phyloP scores from a whole-genome alignment of 2,329 filamentous ascomycete species.

The Colletotrichum lupini region DNA sequence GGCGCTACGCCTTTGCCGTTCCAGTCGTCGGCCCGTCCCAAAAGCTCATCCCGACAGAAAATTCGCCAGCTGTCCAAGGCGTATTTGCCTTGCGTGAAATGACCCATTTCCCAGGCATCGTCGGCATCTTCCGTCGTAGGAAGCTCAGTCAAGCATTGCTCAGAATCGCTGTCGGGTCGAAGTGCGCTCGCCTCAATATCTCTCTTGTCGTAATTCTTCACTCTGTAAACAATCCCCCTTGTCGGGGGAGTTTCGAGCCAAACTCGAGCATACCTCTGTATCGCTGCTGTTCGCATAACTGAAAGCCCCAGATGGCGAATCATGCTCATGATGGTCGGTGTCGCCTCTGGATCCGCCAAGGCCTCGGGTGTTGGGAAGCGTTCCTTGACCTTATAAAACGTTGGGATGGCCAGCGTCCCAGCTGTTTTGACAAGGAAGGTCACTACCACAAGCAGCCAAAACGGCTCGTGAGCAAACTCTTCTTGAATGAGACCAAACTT shows the following conservation, averaged over 20 bases:
- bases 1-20: conserved; percentile 64
- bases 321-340: conserved; percentile 64
- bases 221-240: conserved; percentile 64
- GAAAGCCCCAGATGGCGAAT: conserved; percentile 80
- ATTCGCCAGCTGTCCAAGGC: conserved; percentile 93
- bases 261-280: conserved; percentile 75
- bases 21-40: conserved; percentile 74
- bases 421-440: conserved; percentile 87
- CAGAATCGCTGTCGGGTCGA: neutral
- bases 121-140: conserved; percentile 33
- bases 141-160: conserved; percentile 9
- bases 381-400: conserved; percentile 75
- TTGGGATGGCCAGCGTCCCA: conserved; percentile 79
- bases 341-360: conserved; percentile 66
- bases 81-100: conserved; percentile 85
- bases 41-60: conserved; percentile 84
- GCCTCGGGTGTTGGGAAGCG: conserved; percentile 74
- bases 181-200: conserved; percentile 40
- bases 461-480: conserved; percentile 77
- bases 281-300: conserved; percentile 71
- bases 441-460: conserved; percentile 83
- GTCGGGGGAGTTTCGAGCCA: conserved; percentile 75
- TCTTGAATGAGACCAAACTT: conserved; percentile 88
- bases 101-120: conserved; percentile 85
- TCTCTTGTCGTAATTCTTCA: conserved; percentile 58